Evolutionary conservation across 495 filamentous ascomycete species (phyloP).

Genomic region (Neurospora sp.): DNA sequence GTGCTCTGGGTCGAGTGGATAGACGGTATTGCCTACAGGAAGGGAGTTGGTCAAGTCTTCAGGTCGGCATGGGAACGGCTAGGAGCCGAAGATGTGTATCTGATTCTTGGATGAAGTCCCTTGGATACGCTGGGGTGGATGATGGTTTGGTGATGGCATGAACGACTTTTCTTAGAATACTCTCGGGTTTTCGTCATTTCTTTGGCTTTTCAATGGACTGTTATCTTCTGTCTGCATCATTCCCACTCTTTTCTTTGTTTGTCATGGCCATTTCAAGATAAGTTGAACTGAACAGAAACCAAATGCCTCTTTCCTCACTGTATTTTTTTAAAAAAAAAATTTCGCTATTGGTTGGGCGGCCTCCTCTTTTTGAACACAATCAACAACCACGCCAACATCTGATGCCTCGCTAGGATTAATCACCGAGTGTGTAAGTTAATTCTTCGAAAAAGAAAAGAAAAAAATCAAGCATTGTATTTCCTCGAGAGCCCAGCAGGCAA

Average conservation of each 20-base stretch:
- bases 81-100: not conserved
- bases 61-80: not conserved
- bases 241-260: not conserved
- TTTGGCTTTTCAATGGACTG: not conserved
- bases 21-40: not conserved
- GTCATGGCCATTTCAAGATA: no score
- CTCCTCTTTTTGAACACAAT: not conserved
- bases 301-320: no score
- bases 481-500: no score
- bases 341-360: not conserved
- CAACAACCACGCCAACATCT: not conserved
- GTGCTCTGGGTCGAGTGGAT: not conserved
- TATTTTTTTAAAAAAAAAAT: no score
- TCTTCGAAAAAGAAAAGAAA: no score
- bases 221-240: no score
- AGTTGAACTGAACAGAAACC: no score
- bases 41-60: not conserved
- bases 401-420: not conserved
- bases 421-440: not conserved
- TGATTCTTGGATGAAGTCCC: not conserved
- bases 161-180: not conserved
- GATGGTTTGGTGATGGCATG: not conserved
- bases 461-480: no score
- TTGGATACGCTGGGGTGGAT: not conserved
- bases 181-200: not conserved